Conservation (phyloP, 768 basidiomycete genomes). For the Xanthoconium purpureum region DNA sequence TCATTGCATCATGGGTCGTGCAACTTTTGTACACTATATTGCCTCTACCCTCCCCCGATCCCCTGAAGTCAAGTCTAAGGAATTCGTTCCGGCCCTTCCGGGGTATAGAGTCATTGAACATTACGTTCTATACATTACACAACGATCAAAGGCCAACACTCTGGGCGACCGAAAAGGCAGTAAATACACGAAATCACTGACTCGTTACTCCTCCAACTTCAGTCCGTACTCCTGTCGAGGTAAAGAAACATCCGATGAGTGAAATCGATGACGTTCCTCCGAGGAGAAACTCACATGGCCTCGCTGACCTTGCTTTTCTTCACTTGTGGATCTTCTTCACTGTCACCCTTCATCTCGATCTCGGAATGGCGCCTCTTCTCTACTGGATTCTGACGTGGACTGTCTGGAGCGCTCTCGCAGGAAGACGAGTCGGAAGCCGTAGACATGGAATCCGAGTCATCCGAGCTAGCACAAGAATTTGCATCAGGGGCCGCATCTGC, state of each 20-base stretch:
- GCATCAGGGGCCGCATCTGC: neutral
- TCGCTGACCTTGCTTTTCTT: neutral
- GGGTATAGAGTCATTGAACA: too few relatives aligned
- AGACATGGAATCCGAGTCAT: neutral
- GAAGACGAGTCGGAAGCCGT: neutral
- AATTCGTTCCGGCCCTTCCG: too few relatives aligned
- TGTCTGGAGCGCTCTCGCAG: neutral
- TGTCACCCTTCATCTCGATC: neutral
- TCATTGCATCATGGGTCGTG: too few relatives aligned
- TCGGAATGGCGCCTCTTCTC: neutral
- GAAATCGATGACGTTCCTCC: neutral
- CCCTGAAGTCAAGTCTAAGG: too few relatives aligned
- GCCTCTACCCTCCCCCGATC: too few relatives aligned
- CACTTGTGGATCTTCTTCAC: neutral
- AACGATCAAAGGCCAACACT: neutral
- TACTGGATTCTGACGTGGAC: neutral
- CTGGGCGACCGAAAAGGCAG: neutral
- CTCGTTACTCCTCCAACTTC: neutral
- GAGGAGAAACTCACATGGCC: neutral
- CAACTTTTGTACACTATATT: too few relatives aligned
- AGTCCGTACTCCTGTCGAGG: neutral
- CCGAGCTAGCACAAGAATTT: neutral
- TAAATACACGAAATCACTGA: neutral
- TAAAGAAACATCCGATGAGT: neutral
- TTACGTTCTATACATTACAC: too few relatives aligned